These are phyloP conservation scores for Plasmodium falciparum DNA, from an alignment of 169 alveolate species.

Conservation along the genomic window DNA sequence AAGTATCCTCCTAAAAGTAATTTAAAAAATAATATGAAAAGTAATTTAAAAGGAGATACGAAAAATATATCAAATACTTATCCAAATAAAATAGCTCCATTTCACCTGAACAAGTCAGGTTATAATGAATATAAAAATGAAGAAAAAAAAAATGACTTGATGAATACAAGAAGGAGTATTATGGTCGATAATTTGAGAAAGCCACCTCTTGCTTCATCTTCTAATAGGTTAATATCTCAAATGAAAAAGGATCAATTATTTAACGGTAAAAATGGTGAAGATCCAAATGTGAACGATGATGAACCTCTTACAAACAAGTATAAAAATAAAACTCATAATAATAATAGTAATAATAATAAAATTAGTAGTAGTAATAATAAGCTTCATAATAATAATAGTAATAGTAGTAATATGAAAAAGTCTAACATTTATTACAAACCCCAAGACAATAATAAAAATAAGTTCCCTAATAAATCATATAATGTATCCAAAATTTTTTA, in stretches of 20 bases:
- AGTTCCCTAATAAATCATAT: background rate
- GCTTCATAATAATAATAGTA: background rate
- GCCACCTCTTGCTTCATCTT: background rate
- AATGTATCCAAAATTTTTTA: too few species aligned
- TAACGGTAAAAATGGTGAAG: too few species aligned
- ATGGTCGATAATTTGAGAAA: constrained; percentile 4
- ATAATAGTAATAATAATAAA: too few species aligned
- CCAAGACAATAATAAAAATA: constrained; percentile 4
- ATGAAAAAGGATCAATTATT: too few species aligned
- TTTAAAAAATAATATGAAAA: constrained; percentile 22
- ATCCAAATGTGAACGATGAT: too few species aligned
- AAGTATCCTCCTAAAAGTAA: constrained; percentile 31
- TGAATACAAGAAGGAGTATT: constrained; percentile 3
- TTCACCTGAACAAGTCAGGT: background rate
- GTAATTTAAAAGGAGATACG: too few species aligned
- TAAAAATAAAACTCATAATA: too few species aligned
- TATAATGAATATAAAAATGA: constrained; percentile 22
- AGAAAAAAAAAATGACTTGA: constrained; percentile 2
- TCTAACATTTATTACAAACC: constrained; percentile 4
- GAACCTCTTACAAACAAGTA: too few species aligned
- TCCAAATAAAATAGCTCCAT: constrained; percentile 8
- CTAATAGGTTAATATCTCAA: too few species aligned
- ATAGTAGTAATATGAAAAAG: background rate
- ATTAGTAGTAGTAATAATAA: background rate
- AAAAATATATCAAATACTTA: background rate